Evolutionary conservation across 345 rosid genomes (phyloP).

Genomic region (Litchi chinensis): DNA sequence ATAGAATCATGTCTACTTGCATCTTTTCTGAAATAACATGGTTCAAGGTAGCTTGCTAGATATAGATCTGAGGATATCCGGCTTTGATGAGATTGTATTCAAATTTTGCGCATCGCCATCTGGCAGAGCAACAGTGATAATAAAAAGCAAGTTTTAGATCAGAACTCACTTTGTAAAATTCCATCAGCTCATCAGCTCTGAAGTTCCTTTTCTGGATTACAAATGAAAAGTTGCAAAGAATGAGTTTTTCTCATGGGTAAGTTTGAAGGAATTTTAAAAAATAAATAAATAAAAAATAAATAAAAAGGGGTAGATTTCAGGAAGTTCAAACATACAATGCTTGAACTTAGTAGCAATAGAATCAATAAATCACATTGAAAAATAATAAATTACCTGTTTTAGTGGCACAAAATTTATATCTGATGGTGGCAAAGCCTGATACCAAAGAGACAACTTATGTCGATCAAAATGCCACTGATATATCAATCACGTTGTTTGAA

Average conservation of each 20-base stretch:
- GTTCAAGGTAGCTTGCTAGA: neutral
- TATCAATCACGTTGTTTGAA: neutral
- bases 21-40: neutral
- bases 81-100: neutral
- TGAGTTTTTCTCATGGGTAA: conserved; percentile 5
- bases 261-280: neutral
- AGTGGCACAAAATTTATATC: conserved; percentile 76
- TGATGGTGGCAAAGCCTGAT: conserved; percentile 74
- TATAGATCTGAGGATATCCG: neutral
- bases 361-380: neutral
- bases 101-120: neutral
- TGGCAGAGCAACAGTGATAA: neutral
- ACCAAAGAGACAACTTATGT: conserved; percentile 13
- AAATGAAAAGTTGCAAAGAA: conserved; percentile 21
- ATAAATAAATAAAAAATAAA: neutral
- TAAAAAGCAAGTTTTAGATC: conserved; percentile 5
- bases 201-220: conserved; percentile 53
- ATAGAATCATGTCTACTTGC: neutral
- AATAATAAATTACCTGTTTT: conserved; percentile 61
- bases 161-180: conserved; percentile 67
- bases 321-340: neutral
- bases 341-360: neutral
- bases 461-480: neutral
- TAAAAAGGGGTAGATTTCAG: neutral
- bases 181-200: conserved; percentile 80